phyloP scores from a whole-genome alignment of 768 basidiomycete species.

The Tylopilus cervinicoccineus region DNA sequence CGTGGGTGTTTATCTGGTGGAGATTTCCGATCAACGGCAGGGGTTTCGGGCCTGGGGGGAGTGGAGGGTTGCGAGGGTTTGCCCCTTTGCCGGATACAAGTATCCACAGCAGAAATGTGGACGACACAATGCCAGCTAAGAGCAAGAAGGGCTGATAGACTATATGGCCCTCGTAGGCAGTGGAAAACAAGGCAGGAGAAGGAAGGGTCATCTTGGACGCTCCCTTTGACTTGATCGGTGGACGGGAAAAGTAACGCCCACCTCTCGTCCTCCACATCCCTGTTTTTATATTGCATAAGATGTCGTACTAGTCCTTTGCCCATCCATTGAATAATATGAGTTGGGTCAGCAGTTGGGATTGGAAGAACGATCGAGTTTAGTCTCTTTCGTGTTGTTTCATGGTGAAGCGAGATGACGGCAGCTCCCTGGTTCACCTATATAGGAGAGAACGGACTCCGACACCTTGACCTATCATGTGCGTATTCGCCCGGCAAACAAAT shows the following conservation, averaged over 20 bases:
- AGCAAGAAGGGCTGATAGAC: background rate
- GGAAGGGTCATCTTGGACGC: background rate
- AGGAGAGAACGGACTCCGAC: too few species aligned
- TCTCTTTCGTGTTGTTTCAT: too few species aligned
- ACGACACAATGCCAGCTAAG: background rate
- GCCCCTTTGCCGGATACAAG: conserved; percentile 1
- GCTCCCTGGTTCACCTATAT: too few species aligned
- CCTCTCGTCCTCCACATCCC: too few species aligned
- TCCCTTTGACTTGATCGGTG: background rate
- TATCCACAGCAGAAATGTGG: conserved; percentile 1
- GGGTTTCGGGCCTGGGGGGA: conserved; percentile 31
- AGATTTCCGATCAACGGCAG: conserved; percentile 29
- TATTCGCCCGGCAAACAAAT: too few species aligned
- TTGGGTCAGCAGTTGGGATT: too few species aligned
- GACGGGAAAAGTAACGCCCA: background rate
- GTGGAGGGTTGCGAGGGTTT: conserved; percentile 9
- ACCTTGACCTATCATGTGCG: too few species aligned
- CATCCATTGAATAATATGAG: too few species aligned
- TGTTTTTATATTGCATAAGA: too few species aligned
- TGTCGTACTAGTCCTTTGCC: too few species aligned
- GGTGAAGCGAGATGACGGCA: too few species aligned
- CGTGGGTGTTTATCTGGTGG: conserved; percentile 21
- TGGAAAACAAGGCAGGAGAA: conserved; percentile 3
- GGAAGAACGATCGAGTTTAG: too few species aligned
- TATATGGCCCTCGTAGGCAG: background rate